Evolutionary conservation across 2,329 filamentous ascomycete genomes (phyloP).

Genomic region (Zelopaecilomyces penicillatus): DNA sequence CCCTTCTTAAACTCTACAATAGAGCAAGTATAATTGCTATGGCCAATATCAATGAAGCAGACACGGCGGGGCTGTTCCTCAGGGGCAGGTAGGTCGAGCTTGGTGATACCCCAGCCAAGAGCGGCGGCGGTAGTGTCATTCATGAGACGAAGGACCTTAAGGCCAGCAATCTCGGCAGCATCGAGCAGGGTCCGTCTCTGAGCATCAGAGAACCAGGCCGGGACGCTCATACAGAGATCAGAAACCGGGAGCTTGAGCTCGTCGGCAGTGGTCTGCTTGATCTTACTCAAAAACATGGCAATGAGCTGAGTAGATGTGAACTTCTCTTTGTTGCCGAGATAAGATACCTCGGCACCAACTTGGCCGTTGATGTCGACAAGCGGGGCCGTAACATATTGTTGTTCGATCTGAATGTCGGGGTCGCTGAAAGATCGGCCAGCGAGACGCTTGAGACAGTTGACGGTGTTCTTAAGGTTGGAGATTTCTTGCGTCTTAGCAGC

Average conservation of each 20-base stretch:
- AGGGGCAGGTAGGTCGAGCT: slow-evolving; percentile 77
- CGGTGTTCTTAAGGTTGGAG: slow-evolving; percentile 98
- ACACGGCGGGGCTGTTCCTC: slow-evolving; percentile 92
- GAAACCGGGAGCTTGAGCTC: slow-evolving; percentile 88
- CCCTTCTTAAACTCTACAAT: slow-evolving; percentile 97
- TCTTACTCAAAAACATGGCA: slow-evolving; percentile 92
- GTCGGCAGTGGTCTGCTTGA: slow-evolving; percentile 76
- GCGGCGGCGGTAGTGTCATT: slow-evolving; percentile 97
- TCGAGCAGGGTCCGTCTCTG: slow-evolving; percentile 87
- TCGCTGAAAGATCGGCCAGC: slow-evolving; percentile 80
- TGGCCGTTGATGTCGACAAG: slow-evolving; percentile 89
- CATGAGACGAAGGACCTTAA: slow-evolving; percentile 89
- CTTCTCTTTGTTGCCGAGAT: slow-evolving; percentile 88
- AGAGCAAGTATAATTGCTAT: slow-evolving; percentile 91
- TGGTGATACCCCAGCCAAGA: slow-evolving; percentile 95
- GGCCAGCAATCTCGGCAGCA: slow-evolving; percentile 83
- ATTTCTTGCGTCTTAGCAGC: slow-evolving; percentile 97
- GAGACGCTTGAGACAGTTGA: slow-evolving; percentile 85
- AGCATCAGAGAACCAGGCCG: slow-evolving; percentile 92
- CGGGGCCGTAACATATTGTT: slow-evolving; percentile 77
- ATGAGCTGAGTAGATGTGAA: slow-evolving; percentile 92
- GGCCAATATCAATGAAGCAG: slow-evolving; percentile 86
- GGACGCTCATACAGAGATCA: slow-evolving; percentile 89
- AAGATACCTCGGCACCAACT: slow-evolving; percentile 88
- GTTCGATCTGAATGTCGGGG: slow-evolving; percentile 87